phyloP scores from a whole-genome alignment of 352 stramenopile genomes.

The Poterioochromonas sp. region DNA sequence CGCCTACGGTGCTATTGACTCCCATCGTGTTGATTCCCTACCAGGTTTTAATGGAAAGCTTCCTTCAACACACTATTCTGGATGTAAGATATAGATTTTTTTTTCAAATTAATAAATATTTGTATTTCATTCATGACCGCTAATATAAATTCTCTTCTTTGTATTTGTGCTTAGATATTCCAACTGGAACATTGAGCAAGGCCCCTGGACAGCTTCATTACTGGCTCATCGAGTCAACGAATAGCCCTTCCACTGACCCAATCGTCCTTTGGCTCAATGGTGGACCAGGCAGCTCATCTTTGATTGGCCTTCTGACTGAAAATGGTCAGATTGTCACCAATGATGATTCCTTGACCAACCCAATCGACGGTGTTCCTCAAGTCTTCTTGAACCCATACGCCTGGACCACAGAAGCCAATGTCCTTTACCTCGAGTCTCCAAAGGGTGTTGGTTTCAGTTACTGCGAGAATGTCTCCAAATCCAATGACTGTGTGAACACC shows the following conservation, averaged over 20 bases:
- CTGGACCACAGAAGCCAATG: constrained; percentile 25
- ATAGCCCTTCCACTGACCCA: not conserved
- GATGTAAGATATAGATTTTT: not conserved
- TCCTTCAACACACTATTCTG: not conserved
- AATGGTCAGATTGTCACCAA: constrained; percentile 25
- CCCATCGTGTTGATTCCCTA: not conserved
- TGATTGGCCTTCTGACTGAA: constrained; percentile 14
- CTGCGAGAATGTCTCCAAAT: constrained; percentile 9
- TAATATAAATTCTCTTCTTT: no score
- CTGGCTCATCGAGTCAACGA: not conserved
- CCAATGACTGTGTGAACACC: constrained; percentile 15
- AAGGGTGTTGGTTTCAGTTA: constrained; percentile 38
- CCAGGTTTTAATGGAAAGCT: not conserved
- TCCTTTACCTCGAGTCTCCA: constrained; percentile 40
- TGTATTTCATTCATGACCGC: no score
- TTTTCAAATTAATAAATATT: no score
- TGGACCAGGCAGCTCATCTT: constrained; percentile 16
- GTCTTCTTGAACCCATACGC: constrained; percentile 3
- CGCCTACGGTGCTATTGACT: not conserved
- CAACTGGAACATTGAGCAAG: not conserved
- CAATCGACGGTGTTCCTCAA: constrained; percentile 21
- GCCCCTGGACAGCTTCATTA: not conserved
- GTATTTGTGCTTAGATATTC: not conserved
- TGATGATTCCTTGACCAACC: constrained; percentile 19
- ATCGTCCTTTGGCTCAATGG: constrained; percentile 10